Evolutionary conservation across 768 basidiomycete genomes (phyloP).

Genomic region (Mycena pura): DNA sequence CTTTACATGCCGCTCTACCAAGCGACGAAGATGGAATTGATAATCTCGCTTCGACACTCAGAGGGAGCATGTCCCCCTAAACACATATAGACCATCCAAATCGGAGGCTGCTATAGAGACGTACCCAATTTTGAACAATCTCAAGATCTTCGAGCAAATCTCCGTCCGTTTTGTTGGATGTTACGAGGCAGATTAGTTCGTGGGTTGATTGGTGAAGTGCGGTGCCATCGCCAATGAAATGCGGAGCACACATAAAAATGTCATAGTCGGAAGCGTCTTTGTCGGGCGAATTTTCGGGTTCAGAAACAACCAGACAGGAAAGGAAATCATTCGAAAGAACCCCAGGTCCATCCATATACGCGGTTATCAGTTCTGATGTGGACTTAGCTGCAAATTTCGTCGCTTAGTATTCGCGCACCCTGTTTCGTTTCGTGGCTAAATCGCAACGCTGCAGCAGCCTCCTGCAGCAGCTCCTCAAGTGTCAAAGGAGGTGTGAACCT

Average conservation of each 20-base stretch:
- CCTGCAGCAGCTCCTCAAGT: constrained; percentile 44
- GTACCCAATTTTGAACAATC: constrained; percentile 29
- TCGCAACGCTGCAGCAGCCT: constrained; percentile 49
- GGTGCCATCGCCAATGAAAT: constrained; percentile 75
- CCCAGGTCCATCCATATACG: constrained; percentile 68
- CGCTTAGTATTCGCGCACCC: constrained; percentile 36
- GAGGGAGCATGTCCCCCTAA: constrained; percentile 32
- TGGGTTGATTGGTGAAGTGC: constrained; percentile 69
- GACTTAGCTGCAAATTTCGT: not conserved
- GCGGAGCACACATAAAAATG: constrained; percentile 65
- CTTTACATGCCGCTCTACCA: constrained; percentile 47
- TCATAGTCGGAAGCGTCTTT: constrained; percentile 35
- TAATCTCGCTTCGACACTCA: constrained; percentile 36
- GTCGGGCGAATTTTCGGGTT: constrained; percentile 3
- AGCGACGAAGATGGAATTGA: constrained; percentile 25
- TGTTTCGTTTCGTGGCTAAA: constrained; percentile 49
- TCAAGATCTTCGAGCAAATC: constrained; percentile 28
- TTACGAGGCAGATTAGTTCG: constrained; percentile 59
- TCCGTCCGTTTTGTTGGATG: constrained; percentile 29
- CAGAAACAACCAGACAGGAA: constrained; percentile 52
- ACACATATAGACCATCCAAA: not conserved
- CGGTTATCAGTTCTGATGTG: constrained; percentile 52
- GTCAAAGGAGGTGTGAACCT: constrained; percentile 52
- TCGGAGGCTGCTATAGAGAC: not conserved
- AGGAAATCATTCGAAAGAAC: constrained; percentile 58